phyloP scores from a whole-genome alignment of 2,329 filamentous ascomycete species.

The Beauveria pseudobassiana region DNA sequence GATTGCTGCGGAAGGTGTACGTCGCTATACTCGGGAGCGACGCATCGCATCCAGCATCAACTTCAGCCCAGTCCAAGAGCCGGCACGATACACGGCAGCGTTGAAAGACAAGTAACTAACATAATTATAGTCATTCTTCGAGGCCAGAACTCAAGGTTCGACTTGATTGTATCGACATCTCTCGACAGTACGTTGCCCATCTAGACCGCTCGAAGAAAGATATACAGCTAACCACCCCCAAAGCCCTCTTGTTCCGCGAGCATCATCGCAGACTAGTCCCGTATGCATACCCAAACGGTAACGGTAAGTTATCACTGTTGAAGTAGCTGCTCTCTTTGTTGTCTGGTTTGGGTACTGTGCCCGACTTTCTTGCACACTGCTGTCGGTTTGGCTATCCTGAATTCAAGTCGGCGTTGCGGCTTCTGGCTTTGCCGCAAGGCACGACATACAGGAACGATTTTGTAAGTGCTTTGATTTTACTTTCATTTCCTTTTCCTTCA shows the following conservation, averaged over 20 bases:
- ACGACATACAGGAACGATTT: neutral
- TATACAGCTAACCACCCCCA: neutral
- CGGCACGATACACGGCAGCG: neutral
- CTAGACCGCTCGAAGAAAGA: neutral
- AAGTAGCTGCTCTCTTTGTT: neutral
- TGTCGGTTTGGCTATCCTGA: neutral
- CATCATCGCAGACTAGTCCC: neutral
- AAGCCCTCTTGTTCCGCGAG: neutral
- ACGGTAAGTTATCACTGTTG: neutral
- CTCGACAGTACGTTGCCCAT: neutral
- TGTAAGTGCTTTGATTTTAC: neutral
- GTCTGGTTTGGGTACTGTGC: neutral
- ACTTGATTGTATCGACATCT: neutral
- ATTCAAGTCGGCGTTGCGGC: neutral
- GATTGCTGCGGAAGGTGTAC: neutral
- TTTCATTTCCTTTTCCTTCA: neutral
- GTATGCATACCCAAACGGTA: neutral
- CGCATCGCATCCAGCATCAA: neutral
- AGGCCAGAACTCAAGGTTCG: neutral
- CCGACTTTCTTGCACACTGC: neutral
- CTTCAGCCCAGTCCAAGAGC: neutral
- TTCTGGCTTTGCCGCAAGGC: neutral
- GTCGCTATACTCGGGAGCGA: neutral
- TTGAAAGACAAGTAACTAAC: neutral
- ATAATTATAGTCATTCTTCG: neutral